phyloP scores from a whole-genome alignment of 768 basidiomycete species.

The Pleurotus cornucopiae region DNA sequence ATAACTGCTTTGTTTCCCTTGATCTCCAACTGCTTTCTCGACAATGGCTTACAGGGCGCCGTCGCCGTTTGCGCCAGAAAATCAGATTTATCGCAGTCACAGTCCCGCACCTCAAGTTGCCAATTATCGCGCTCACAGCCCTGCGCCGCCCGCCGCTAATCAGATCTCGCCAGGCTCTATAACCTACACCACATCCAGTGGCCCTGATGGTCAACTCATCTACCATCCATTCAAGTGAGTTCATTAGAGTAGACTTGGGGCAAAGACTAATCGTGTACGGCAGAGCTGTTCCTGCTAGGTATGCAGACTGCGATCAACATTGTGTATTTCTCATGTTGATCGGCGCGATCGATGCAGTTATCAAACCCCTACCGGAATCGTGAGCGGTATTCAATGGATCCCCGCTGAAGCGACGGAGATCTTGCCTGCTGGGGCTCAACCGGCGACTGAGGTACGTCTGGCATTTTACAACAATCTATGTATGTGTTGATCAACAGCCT shows the following conservation, averaged over 20 bases:
- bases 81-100: conserved; percentile 4
- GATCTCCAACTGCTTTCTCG: not conserved
- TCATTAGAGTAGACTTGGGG: not conserved
- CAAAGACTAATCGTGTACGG: conserved; percentile 8
- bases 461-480: no score
- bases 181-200: conserved; percentile 66
- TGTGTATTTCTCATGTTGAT: conserved; percentile 10
- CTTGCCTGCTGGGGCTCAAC: conserved; percentile 55
- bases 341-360: conserved; percentile 47
- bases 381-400: conserved; percentile 59
- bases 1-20: no score
- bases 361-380: conserved; percentile 62
- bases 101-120: not conserved
- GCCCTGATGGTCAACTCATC: conserved; percentile 54
- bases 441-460: conserved; percentile 44
- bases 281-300: conserved; percentile 78
- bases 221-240: conserved; percentile 78
- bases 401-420: conserved; percentile 67
- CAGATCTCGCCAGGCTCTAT: conserved; percentile 64
- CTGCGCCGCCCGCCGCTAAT: not conserved
- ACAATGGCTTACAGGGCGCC: conserved; percentile 26
- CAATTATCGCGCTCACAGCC: conserved; percentile 3
- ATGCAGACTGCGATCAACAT: conserved; percentile 15
- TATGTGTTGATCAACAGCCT: no score
- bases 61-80: conserved; percentile 15